Conservation (phyloP, 2,329 filamentous ascomycete genomes). For the Helicocarpus griseus region DNA sequence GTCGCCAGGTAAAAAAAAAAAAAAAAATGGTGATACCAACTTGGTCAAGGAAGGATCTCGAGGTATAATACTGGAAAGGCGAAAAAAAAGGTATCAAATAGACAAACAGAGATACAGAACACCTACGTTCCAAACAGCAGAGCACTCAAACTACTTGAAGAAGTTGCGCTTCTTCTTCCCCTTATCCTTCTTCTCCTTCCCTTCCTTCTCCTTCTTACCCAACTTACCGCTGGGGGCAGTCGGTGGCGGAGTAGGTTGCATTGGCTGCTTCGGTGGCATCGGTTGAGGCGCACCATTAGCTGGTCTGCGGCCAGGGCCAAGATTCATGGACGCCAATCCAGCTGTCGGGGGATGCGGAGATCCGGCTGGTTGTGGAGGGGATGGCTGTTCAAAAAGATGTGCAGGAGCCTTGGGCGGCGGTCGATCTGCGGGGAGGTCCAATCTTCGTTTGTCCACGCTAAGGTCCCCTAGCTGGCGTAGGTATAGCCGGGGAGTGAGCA, state of each 20-base stretch:
- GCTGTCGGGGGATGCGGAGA: slow-evolving; percentile 17
- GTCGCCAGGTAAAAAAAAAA: not conserved
- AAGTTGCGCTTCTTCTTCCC: slow-evolving; percentile 51
- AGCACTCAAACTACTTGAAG: slow-evolving; percentile 30
- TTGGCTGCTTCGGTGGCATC: not conserved
- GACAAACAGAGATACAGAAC: not conserved
- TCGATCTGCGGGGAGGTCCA: slow-evolving; percentile 72
- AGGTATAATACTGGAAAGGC: too few species aligned
- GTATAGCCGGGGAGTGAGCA: slow-evolving; percentile 78
- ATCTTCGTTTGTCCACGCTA: slow-evolving; percentile 59
- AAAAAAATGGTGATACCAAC: not conserved
- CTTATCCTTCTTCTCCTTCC: slow-evolving; percentile 29
- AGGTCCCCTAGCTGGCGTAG: slow-evolving; percentile 74
- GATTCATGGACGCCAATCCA: slow-evolving; percentile 27
- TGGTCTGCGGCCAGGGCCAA: slow-evolving; percentile 17
- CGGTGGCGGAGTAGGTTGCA: not conserved
- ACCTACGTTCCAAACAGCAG: too few species aligned
- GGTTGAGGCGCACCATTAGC: slow-evolving; percentile 5
- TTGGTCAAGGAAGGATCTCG: not conserved
- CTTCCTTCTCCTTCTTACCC: slow-evolving; percentile 25
- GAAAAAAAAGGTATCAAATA: not conserved
- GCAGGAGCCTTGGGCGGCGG: slow-evolving; percentile 74
- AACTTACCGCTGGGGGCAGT: slow-evolving; percentile 39
- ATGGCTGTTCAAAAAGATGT: slow-evolving; percentile 67
- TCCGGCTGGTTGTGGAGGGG: slow-evolving; percentile 25